These are phyloP conservation scores for Phellinidium pouzarii DNA, from an alignment of 1,284 basidiomycete species.

Conservation along the genomic window DNA sequence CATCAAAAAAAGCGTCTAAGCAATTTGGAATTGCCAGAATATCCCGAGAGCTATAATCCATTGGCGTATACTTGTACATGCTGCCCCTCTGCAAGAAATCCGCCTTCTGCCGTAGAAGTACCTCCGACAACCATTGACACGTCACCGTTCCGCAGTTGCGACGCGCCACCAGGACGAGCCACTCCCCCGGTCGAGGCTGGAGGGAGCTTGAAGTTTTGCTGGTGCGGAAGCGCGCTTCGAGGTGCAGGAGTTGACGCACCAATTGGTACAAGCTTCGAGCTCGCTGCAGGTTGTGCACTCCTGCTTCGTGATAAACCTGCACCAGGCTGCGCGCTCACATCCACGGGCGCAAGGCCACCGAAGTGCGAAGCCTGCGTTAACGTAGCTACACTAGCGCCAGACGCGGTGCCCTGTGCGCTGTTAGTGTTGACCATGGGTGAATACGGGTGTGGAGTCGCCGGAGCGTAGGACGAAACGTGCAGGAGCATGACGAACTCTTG, in stretches of 20 bases:
- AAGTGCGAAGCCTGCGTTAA: constrained; percentile 26
- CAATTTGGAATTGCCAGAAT: neutral
- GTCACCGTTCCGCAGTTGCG: neutral
- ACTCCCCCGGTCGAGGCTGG: neutral
- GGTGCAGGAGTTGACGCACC: constrained; percentile 36
- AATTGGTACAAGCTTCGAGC: constrained; percentile 32
- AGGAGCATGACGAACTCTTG: constrained; percentile 74
- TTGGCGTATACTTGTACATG: neutral
- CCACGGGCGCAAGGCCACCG: constrained; percentile 2
- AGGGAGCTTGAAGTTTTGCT: constrained; percentile 26
- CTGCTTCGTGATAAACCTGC: constrained; percentile 56
- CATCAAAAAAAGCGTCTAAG: constrained; percentile 1
- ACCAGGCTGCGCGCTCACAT: constrained; percentile 18
- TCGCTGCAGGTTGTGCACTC: constrained; percentile 43
- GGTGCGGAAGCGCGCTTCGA: constrained; percentile 47
- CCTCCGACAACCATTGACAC: neutral
- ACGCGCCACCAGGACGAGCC: neutral
- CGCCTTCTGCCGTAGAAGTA: neutral
- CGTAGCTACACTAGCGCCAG: constrained; percentile 16
- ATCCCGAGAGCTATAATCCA: constrained; percentile 1
- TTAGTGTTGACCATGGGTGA: constrained; percentile 42
- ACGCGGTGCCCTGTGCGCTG: neutral
- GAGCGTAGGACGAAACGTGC: constrained; percentile 73
- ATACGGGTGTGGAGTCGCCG: constrained; percentile 46
- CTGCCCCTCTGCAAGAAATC: neutral